Evolutionary conservation across 1,139 yeast species (phyloP), one percentile per base, ranked within the genome.

Genomic region (Saccharomyces pastorianus): DNA sequence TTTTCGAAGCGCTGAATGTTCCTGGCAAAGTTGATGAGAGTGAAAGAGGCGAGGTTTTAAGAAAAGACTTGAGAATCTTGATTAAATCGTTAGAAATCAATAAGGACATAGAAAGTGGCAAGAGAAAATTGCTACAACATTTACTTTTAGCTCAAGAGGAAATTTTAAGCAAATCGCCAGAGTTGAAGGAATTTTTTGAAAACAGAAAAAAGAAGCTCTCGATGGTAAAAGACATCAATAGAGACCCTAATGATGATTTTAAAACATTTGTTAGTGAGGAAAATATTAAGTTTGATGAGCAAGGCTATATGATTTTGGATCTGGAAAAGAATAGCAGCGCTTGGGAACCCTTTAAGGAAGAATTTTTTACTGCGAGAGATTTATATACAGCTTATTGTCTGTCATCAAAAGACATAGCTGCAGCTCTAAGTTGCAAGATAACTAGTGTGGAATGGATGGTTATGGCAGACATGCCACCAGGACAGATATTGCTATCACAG

Each of bases 381-480:
- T 65, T 87, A 56, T 77, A 83, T 58, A 80, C 85, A 7, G 88
- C 90, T 1, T 75, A 83, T 42, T 83, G 88, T 59, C 69, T 86
- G 20, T 76, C 86, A 1, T 76, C 83, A 6, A 89, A 90, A 8
- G 91, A 86, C 64, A 72, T 83, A 53, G 74, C 79, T 25, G 73
- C 80, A 56, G 91, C 95, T 0, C 72, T 84, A 25, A 75, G 80
- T 54, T 77, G 86, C 48, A 85, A 84, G 61, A 75, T 83, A 56
- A 78, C 85, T 27, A 81, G 88, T 58, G 83, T 87, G 9, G 83
- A 83, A 63, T 79, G 88, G 77, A 87, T 86, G 95, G 73, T 84
- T 13, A 71, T 80, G 60, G 87, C 91, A 0, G 88, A 85, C 49
- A 80, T 81, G 61, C 83, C 83, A 26, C 81, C 86, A 0, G 83